Evolutionary conservation across 2,329 filamentous ascomycete species (phyloP).

Genomic region (Lachnellula willkommii): DNA sequence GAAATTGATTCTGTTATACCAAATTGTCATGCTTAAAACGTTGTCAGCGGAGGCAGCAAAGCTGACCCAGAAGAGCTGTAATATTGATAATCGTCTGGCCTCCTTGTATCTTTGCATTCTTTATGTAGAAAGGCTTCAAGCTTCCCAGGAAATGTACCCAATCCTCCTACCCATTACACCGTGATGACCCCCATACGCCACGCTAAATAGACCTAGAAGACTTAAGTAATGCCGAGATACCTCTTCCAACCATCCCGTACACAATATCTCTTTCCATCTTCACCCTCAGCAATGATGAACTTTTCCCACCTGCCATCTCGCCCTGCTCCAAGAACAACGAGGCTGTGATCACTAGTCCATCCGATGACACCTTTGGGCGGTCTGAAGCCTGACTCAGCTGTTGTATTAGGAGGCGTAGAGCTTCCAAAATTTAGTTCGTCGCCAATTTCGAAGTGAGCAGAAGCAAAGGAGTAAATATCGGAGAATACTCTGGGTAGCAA

Average conservation of each 20-base stretch:
- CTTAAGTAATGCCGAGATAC: constrained; percentile 51
- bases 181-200: constrained; percentile 15
- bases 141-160: no score
- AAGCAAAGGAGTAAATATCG: constrained; percentile 82
- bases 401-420: constrained; percentile 40
- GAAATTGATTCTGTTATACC: not conserved
- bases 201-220: constrained; percentile 17
- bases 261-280: constrained; percentile 62
- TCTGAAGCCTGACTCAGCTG: constrained; percentile 38
- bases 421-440: constrained; percentile 68
- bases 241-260: constrained; percentile 76
- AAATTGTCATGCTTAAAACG: not conserved
- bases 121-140: no score
- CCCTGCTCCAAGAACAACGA: constrained; percentile 75
- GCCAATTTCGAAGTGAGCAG: constrained; percentile 74
- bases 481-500: constrained; percentile 82
- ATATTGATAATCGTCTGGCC: no score
- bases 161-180: not conserved
- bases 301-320: constrained; percentile 83
- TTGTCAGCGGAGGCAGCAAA: not conserved
- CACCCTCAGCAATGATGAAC: constrained; percentile 65
- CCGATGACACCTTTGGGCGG: constrained; percentile 80
- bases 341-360: constrained; percentile 69
- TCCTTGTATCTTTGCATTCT: no score
- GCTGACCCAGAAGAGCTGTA: no score